Evolutionary conservation across 2,329 filamentous ascomycete species (phyloP).

Genomic region (Ophiocordyceps camponoti-saundersi): DNA sequence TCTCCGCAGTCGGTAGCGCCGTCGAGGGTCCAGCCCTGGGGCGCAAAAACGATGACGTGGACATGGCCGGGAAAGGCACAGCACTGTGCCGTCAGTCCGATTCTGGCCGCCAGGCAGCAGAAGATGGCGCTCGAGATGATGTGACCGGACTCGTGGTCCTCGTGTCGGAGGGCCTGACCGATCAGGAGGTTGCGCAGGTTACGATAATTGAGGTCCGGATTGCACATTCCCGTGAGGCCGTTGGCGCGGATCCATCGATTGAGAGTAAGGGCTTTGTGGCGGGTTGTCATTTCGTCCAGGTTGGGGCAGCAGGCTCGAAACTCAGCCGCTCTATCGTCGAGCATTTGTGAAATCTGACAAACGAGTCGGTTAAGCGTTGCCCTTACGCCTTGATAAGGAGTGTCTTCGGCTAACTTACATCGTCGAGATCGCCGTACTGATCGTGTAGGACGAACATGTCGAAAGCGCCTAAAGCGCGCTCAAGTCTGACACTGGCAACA

Average conservation of each 20-base stretch:
- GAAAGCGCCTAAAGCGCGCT: conserved; percentile 63
- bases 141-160: conserved; percentile 64
- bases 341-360: conserved; percentile 37
- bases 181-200: conserved; percentile 78
- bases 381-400: background rate
- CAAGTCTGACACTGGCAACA: conserved; percentile 35
- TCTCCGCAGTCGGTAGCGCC: conserved; percentile 22
- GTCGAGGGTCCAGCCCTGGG: conserved; percentile 42
- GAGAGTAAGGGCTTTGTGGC: conserved; percentile 50
- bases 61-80: conserved; percentile 77
- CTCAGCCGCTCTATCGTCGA: conserved; percentile 44
- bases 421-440: conserved; percentile 53
- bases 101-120: conserved; percentile 55
- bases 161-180: conserved; percentile 58
- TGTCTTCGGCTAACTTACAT: conserved; percentile 28
- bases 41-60: conserved; percentile 57
- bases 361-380: background rate
- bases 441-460: conserved; percentile 77
- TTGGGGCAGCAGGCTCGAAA: conserved; percentile 36
- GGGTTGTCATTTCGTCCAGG: conserved; percentile 39
- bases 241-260: conserved; percentile 51
- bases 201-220: conserved; percentile 51
- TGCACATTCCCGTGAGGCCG: conserved; percentile 53
- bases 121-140: conserved; percentile 79
- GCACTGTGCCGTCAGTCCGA: conserved; percentile 62